Conservation (phyloP, 306 rosid species). For the Dalbergia cochinchinensis region DNA sequence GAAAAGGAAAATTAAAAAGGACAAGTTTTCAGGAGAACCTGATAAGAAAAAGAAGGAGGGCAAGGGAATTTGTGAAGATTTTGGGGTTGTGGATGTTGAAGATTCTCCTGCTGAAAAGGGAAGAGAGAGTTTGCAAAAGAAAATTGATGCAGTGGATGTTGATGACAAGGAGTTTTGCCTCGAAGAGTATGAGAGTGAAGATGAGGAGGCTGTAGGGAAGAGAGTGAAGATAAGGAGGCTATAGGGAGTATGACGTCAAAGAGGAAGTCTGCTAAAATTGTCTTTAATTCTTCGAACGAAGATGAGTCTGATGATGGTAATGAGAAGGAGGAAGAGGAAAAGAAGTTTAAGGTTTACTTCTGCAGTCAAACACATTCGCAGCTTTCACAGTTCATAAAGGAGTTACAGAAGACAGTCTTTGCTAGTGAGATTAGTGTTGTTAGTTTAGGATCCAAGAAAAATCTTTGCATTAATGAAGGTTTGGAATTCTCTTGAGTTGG, state of each 20-base stretch:
- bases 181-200: conserved; percentile 84
- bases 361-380: conserved; percentile 96
- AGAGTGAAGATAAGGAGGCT: conserved; percentile 75
- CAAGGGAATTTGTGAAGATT: conserved; percentile 44
- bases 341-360: conserved; percentile 75
- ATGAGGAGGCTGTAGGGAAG: conserved; percentile 59
- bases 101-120: conserved; percentile 47
- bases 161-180: conserved; percentile 72
- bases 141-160: conserved; percentile 53
- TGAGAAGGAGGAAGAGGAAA: conserved; percentile 58
- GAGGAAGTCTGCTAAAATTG: conserved; percentile 64
- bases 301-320: conserved; percentile 57
- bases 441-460: conserved; percentile 87
- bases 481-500: conserved; percentile 24
- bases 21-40: conserved; percentile 50
- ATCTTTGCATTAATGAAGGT: conserved; percentile 91
- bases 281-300: conserved; percentile 71
- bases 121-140: conserved; percentile 43
- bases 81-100: conserved; percentile 44
- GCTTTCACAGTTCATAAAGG: conserved; percentile 91
- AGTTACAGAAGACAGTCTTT: conserved; percentile 76
- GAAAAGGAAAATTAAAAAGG: conserved; percentile 48
- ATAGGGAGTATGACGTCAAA: conserved; percentile 51
- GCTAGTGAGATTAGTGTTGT: conserved; percentile 72
- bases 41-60: conserved; percentile 44